Evolutionary conservation across 139 green algal genomes (phyloP).

Genomic region (Chlamydomonas eustigma): DNA sequence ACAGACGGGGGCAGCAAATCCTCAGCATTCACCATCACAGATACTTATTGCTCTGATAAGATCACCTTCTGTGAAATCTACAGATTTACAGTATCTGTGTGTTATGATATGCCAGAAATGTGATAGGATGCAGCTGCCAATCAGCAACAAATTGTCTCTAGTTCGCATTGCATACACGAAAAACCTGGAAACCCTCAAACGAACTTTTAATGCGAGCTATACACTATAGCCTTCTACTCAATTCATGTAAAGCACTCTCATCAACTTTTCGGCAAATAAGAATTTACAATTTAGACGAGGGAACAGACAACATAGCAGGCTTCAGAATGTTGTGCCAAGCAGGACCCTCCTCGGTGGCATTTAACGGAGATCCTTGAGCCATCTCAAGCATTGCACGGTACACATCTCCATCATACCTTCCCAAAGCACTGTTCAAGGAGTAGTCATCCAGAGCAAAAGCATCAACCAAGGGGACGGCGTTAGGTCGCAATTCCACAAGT

Average conservation of each 20-base stretch:
- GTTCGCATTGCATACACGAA: no score
- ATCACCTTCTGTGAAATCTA: no score
- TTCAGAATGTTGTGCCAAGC: slow-evolving; percentile 75
- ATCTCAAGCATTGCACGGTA: slow-evolving; percentile 75
- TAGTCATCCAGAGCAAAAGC: slow-evolving; percentile 76
- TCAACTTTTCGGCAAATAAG: no score
- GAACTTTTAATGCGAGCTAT: no score
- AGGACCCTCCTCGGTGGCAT: slow-evolving; percentile 76
- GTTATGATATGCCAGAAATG: no score
- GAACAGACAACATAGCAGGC: slow-evolving; percentile 36
- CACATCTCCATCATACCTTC: slow-evolving; percentile 74
- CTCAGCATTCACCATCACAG: slow-evolving; percentile 35
- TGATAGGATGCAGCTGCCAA: no score
- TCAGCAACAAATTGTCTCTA: no score
- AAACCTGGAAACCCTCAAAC: no score
- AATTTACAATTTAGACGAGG: background rate
- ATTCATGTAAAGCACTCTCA: no score
- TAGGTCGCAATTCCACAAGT: slow-evolving; percentile 61
- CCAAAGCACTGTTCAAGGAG: slow-evolving; percentile 73
- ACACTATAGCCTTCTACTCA: no score
- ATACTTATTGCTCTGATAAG: no score
- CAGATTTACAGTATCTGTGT: no score
- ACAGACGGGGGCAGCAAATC: slow-evolving; percentile 52
- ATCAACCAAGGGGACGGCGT: slow-evolving; percentile 80
- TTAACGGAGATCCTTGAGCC: slow-evolving; percentile 73